Evolutionary conservation across 2,329 filamentous ascomycete genomes (phyloP).

Genomic region (Dothistroma septosporum): DNA sequence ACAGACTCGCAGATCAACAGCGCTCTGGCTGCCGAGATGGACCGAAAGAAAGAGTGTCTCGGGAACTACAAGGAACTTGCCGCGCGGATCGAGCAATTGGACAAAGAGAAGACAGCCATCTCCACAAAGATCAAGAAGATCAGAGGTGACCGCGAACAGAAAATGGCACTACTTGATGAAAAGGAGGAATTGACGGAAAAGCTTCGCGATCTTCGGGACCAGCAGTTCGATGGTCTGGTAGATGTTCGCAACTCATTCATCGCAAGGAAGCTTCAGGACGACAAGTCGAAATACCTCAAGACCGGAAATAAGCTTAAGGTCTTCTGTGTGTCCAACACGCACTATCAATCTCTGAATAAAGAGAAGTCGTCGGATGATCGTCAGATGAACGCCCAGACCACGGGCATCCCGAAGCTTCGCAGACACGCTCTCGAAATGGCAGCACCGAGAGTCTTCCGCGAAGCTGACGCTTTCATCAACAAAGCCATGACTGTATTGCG

Average conservation of each 20-base stretch:
- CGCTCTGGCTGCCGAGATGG: too few relatives aligned
- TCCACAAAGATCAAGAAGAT: too few relatives aligned
- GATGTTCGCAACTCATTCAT: conserved; percentile 20
- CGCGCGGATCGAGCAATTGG: too few relatives aligned
- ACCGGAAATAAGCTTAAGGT: conserved; percentile 10
- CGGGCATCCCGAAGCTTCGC: conserved; percentile 24
- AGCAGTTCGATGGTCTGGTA: conserved; percentile 15
- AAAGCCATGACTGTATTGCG: conserved; percentile 13
- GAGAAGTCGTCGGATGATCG: too few relatives aligned
- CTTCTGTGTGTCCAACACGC: conserved; percentile 25
- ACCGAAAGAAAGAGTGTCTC: too few relatives aligned
- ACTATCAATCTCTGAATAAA: conserved; percentile 26
- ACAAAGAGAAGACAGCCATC: too few relatives aligned
- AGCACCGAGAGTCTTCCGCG: conserved; percentile 11
- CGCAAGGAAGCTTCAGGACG: conserved; percentile 6
- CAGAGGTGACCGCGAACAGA: too few relatives aligned
- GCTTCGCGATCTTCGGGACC: conserved; percentile 29
- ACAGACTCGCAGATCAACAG: too few relatives aligned
- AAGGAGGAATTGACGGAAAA: too few relatives aligned
- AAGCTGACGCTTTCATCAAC: conserved; percentile 14
- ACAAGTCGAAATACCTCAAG: conserved; percentile 13
- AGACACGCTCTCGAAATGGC: conserved; percentile 13
- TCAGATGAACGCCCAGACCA: conserved; percentile 13
- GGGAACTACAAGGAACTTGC: too few relatives aligned
- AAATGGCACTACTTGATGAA: too few relatives aligned